Evolutionary conservation across 2,329 filamentous ascomycete species (phyloP).

Genomic region (Shiraia sp.): DNA sequence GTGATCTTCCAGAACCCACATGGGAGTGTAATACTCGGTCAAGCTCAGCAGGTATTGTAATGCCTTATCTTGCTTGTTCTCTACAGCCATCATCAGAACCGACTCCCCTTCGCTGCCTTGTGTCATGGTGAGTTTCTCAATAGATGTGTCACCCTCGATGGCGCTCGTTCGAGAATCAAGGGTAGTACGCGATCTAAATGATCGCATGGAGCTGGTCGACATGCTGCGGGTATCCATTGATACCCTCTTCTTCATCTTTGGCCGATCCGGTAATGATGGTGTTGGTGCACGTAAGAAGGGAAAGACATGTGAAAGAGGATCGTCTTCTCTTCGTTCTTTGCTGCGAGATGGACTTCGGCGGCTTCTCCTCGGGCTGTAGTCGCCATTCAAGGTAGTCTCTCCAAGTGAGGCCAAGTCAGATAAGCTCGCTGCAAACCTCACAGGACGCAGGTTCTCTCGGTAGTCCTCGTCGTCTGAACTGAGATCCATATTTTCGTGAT

Average conservation of each 20-base stretch:
- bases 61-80: slow-evolving; percentile 68
- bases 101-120: slow-evolving; percentile 76
- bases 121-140: slow-evolving; percentile 75
- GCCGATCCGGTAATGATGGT: slow-evolving; percentile 51
- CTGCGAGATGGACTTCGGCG: slow-evolving; percentile 23
- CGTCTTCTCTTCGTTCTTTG: slow-evolving; percentile 31
- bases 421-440: slow-evolving; percentile 38
- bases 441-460: slow-evolving; percentile 26
- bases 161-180: slow-evolving; percentile 65
- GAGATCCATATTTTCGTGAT: slow-evolving; percentile 36
- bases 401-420: slow-evolving; percentile 31
- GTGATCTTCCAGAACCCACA: slow-evolving; percentile 75
- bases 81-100: slow-evolving; percentile 63
- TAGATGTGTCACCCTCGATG: slow-evolving; percentile 83
- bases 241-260: slow-evolving; percentile 72
- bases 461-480: slow-evolving; percentile 35
- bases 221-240: slow-evolving; percentile 88
- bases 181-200: slow-evolving; percentile 80
- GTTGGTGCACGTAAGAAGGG: slow-evolving; percentile 74
- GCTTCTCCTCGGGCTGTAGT: slow-evolving; percentile 24
- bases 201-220: slow-evolving; percentile 83
- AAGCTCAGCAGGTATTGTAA: slow-evolving; percentile 79
- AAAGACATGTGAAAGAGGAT: slow-evolving; percentile 78
- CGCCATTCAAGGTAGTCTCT: slow-evolving; percentile 36
- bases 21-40: slow-evolving; percentile 72